Conservation (phyloP, 2,329 filamentous ascomycete species). For the Paecilomyces sp. region DNA sequence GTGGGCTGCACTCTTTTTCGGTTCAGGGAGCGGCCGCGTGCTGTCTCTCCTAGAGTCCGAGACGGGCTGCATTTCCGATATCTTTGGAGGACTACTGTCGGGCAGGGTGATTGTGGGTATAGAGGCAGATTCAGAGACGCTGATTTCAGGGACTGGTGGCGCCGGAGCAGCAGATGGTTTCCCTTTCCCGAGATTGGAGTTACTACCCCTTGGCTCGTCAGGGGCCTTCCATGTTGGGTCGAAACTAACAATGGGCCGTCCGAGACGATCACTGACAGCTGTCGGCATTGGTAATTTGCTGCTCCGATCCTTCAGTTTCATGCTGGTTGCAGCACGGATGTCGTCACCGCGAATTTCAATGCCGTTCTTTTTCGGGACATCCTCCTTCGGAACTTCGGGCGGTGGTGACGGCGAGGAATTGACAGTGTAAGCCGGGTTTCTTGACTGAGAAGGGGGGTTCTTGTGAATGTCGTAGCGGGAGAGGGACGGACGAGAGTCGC, state of each 20-base stretch:
- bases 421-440: constrained; percentile 70
- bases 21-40: constrained; percentile 10
- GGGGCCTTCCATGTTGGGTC: constrained; percentile 68
- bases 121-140: constrained; percentile 34
- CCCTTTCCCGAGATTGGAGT: constrained; percentile 6
- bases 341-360: constrained; percentile 81
- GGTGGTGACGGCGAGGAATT: constrained; percentile 45
- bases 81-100: constrained; percentile 34
- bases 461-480: constrained; percentile 68
- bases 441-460: constrained; percentile 76
- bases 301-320: constrained; percentile 79
- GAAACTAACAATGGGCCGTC: constrained; percentile 96
- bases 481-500: constrained; percentile 34
- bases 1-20: constrained; percentile 3
- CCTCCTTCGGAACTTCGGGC: constrained; percentile 23
- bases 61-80: constrained; percentile 25
- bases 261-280: constrained; percentile 81
- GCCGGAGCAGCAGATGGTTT: constrained; percentile 19
- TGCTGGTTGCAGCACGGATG: constrained; percentile 83
- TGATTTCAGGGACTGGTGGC: constrained; percentile 47
- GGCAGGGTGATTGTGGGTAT: constrained; percentile 46
- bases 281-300: constrained; percentile 79
- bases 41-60: constrained; percentile 7
- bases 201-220: constrained; percentile 27
- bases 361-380: constrained; percentile 62